phyloP scores from a whole-genome alignment of 768 basidiomycete species.

The Trichaptum fuscoviolaceum region DNA sequence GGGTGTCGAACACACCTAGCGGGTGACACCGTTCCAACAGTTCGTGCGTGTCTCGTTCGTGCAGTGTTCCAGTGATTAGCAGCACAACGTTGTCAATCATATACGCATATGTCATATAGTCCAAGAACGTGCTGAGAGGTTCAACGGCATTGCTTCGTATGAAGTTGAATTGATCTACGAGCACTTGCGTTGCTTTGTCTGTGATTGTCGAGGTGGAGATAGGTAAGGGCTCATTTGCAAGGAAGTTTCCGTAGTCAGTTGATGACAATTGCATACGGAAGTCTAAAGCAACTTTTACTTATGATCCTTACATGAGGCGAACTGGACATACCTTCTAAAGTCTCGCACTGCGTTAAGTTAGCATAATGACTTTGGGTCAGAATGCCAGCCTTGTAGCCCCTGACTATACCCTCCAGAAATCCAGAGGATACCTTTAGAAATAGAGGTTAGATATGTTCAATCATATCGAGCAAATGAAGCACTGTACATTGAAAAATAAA shows the following conservation, averaged over 20 bases:
- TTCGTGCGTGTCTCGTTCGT: slow-evolving; percentile 96
- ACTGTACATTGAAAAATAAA: slow-evolving; percentile 78
- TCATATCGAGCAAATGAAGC: slow-evolving; percentile 1
- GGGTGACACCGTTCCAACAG: slow-evolving; percentile 96
- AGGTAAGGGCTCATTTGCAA: slow-evolving; percentile 92
- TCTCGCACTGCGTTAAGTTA: slow-evolving; percentile 96
- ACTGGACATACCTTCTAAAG: slow-evolving; percentile 70
- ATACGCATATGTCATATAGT: slow-evolving; percentile 97
- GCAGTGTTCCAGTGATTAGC: slow-evolving; percentile 93
- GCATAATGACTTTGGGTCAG: slow-evolving; percentile 86
- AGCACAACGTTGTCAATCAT: slow-evolving; percentile 99
- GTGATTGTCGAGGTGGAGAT: slow-evolving; percentile 91
- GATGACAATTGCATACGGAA: slow-evolving; percentile 92
- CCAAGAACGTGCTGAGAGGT: slow-evolving; percentile 87
- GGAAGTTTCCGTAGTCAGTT: slow-evolving; percentile 98
- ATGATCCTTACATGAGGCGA: background rate
- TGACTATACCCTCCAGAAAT: slow-evolving; percentile 75
- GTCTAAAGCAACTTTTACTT: slow-evolving; percentile 44
- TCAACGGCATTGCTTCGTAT: slow-evolving; percentile 86
- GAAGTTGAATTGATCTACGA: slow-evolving; percentile 98
- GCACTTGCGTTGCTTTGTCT: slow-evolving; percentile 92
- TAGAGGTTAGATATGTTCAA: slow-evolving; percentile 6
- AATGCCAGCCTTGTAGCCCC: slow-evolving; percentile 93
- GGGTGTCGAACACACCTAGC: slow-evolving; percentile 93
- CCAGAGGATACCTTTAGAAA: slow-evolving; percentile 57